Percentiles rank a stretch among this genome's conserved stretches.
phyloP scores from a whole-genome alignment of 768 basidiomycete species.

The Lactarius psammicola region DNA sequence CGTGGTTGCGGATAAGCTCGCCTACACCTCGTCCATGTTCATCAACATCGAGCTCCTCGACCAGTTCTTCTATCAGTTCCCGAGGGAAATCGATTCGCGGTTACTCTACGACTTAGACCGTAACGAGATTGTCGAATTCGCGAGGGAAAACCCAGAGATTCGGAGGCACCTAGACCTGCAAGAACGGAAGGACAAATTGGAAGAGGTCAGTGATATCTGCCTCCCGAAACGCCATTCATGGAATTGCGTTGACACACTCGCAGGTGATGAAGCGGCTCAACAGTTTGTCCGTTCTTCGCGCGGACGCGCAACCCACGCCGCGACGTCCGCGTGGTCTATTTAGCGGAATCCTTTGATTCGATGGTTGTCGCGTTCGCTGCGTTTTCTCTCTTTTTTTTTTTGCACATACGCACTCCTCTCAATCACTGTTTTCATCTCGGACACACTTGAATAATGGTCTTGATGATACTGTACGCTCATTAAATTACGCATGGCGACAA shows the following conservation, averaged over 20 bases:
- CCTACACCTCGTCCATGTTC: conserved; percentile 95
- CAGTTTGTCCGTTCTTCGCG: conserved; percentile 81
- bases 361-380: conserved; percentile 27
- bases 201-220: conserved; percentile 59
- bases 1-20: conserved; percentile 95
- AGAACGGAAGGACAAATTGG: conserved; percentile 95
- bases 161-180: conserved; percentile 88
- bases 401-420: conserved; percentile 2
- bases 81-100: conserved; percentile 93
- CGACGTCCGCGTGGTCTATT: conserved; percentile 79
- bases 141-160: conserved; percentile 91
- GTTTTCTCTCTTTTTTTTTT: not conserved
- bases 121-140: conserved; percentile 85
- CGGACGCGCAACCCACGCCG: conserved; percentile 72
- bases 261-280: conserved; percentile 97
- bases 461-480: conserved; percentile 10
- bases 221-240: not conserved
- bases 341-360: conserved; percentile 70
- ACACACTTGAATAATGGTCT: conserved; percentile 8
- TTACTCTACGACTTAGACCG: conserved; percentile 92
- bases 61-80: conserved; percentile 99
- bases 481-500: conserved; percentile 11
- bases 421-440: not conserved
- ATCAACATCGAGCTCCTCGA: conserved; percentile 98
- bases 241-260: not conserved